Conservation (phyloP, 2,329 filamentous ascomycete species). For the Lasiodiplodia citricola region DNA sequence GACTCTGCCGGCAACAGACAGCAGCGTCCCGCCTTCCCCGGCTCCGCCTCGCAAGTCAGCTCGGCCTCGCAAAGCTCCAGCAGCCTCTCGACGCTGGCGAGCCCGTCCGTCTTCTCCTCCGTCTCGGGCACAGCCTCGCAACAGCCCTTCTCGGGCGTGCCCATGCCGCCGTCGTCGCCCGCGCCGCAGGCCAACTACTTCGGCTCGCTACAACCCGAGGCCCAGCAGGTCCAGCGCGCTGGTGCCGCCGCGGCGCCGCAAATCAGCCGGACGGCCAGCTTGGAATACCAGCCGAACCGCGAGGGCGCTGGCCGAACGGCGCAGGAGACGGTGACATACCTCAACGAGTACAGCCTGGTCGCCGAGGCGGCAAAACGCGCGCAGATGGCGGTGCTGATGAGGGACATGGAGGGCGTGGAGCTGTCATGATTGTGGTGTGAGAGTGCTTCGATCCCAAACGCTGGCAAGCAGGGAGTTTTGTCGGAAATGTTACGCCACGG, state of each 20-base stretch:
- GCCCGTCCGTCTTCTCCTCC: constrained; percentile 28
- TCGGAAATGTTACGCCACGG: neutral
- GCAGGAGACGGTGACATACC: constrained; percentile 64
- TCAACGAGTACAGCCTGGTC: constrained; percentile 82
- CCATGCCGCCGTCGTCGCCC: constrained; percentile 41
- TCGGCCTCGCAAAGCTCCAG: constrained; percentile 49
- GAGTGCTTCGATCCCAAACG: neutral
- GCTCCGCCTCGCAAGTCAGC: constrained; percentile 28
- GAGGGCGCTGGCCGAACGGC: constrained; percentile 41
- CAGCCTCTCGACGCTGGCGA: constrained; percentile 47
- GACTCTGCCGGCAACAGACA: constrained; percentile 24
- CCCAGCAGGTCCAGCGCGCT: constrained; percentile 38
- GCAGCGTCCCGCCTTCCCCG: constrained; percentile 25
- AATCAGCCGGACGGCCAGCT: constrained; percentile 29
- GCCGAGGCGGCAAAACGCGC: constrained; percentile 93
- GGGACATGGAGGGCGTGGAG: constrained; percentile 79
- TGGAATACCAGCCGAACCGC: constrained; percentile 43
- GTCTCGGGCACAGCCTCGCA: constrained; percentile 27
- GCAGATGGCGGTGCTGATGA: constrained; percentile 85
- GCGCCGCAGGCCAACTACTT: constrained; percentile 41
- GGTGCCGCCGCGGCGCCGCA: constrained; percentile 12
- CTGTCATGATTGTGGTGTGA: constrained; percentile 44
- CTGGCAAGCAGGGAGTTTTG: neutral
- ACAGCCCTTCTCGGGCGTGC: constrained; percentile 15
- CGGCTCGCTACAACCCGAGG: constrained; percentile 35